These are phyloP conservation scores for Scutellospora calospora DNA, from an alignment of 371 early-diverging fungal genomes.

Conservation along the genomic window DNA sequence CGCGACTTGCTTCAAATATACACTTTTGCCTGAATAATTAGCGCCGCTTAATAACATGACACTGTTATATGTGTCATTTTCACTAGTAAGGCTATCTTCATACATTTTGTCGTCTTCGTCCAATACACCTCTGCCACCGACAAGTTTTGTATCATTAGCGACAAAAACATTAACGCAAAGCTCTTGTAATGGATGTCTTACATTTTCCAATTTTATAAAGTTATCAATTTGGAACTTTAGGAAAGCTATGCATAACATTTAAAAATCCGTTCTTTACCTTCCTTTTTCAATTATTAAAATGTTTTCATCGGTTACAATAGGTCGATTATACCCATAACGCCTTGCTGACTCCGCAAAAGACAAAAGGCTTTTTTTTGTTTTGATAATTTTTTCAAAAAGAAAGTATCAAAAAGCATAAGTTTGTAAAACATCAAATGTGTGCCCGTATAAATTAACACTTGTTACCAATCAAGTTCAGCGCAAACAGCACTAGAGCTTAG, in stretches of 20 bases:
- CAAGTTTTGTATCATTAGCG: slow-evolving; percentile 66
- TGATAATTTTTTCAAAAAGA: too few relatives aligned
- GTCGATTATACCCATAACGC: slow-evolving; percentile 63
- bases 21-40: slow-evolving; percentile 83
- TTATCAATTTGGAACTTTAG: neutral
- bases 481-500: slow-evolving; percentile 53
- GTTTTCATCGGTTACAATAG: slow-evolving; percentile 62
- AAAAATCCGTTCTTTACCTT: slow-evolving; percentile 53
- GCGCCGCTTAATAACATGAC: slow-evolving; percentile 78
- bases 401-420: too few relatives aligned
- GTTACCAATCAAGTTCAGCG: slow-evolving; percentile 80
- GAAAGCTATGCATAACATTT: too few relatives aligned
- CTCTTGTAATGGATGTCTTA: slow-evolving; percentile 81
- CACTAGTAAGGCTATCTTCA: neutral
- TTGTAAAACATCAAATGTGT: too few relatives aligned
- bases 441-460: neutral
- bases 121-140: slow-evolving; percentile 48
- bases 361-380: slow-evolving; percentile 48
- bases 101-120: neutral
- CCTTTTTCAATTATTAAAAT: slow-evolving; percentile 66
- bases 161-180: slow-evolving; percentile 70
- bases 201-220: neutral
- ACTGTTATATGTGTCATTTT: slow-evolving; percentile 45
- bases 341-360: slow-evolving; percentile 70
- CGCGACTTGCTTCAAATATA: slow-evolving; percentile 80